These are phyloP conservation scores for Psilocybe cyanescens DNA, from an alignment of 768 basidiomycete species.

Conservation along the genomic window DNA sequence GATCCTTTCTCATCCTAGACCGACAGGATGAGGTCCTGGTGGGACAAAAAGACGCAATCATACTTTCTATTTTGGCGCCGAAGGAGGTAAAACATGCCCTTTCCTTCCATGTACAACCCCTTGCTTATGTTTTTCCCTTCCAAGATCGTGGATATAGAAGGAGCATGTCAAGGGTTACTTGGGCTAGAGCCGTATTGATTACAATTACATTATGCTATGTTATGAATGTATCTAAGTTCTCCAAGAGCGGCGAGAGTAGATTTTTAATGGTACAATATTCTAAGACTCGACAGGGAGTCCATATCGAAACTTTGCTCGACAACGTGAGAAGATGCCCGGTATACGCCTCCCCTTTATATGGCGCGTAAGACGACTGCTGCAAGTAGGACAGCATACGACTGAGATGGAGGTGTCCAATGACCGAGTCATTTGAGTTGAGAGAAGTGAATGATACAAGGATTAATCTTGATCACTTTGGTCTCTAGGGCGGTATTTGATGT, in stretches of 20 bases:
- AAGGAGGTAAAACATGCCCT: constrained; percentile 65
- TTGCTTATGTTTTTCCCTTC: constrained; percentile 3
- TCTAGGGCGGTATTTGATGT: constrained; percentile 84
- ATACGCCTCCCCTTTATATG: too few species aligned
- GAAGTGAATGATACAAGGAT: constrained; percentile 1
- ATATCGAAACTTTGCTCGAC: background rate
- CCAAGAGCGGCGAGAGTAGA: background rate
- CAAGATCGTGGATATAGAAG: constrained; percentile 78
- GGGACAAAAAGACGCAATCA: constrained; percentile 57
- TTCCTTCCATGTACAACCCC: background rate
- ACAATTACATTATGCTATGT: constrained; percentile 5
- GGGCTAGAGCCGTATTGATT: constrained; percentile 57
- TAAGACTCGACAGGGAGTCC: background rate
- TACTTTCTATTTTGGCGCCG: constrained; percentile 75
- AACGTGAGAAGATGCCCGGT: background rate
- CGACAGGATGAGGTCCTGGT: constrained; percentile 78
- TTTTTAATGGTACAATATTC: background rate
- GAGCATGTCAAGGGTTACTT: constrained; percentile 73
- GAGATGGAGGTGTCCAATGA: background rate
- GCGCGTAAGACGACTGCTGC: too few species aligned
- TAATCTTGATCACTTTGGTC: constrained; percentile 81
- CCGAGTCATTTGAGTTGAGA: background rate
- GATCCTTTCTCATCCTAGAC: background rate
- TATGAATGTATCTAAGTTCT: background rate
- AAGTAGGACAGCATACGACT: too few species aligned